Evolutionary conservation across 495 filamentous ascomycete species (phyloP).

Genomic region (Geopyxis carbonaria): DNA sequence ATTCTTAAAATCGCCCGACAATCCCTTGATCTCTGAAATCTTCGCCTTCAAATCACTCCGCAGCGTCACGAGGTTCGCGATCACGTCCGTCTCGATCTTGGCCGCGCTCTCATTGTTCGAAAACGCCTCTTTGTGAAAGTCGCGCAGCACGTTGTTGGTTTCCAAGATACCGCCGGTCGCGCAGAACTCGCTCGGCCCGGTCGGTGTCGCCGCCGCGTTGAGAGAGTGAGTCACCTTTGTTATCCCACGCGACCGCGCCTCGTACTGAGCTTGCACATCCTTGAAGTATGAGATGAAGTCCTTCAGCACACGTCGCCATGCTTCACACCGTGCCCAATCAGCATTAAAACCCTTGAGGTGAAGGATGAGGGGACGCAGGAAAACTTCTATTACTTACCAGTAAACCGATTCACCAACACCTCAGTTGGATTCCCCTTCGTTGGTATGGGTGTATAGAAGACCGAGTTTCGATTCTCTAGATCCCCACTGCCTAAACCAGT

Average conservation of each 20-base stretch:
- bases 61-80: slow-evolving; percentile 67
- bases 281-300: slow-evolving; percentile 88
- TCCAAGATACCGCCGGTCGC: slow-evolving; percentile 68
- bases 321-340: slow-evolving; percentile 30
- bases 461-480: slow-evolving; percentile 50
- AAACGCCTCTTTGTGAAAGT: slow-evolving; percentile 69
- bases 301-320: slow-evolving; percentile 90
- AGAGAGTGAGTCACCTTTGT: slow-evolving; percentile 67
- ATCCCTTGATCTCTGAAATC: slow-evolving; percentile 89
- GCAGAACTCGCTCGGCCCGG: slow-evolving; percentile 41
- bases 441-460: slow-evolving; percentile 75
- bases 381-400: slow-evolving; percentile 40
- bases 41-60: slow-evolving; percentile 82
- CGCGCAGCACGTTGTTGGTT: slow-evolving; percentile 59
- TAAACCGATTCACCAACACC: slow-evolving; percentile 72
- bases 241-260: slow-evolving; percentile 65
- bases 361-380: background rate
- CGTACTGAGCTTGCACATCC: slow-evolving; percentile 81
- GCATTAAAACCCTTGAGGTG: background rate
- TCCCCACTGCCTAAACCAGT: slow-evolving; percentile 37
- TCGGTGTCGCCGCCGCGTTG: slow-evolving; percentile 57
- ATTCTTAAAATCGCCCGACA: slow-evolving; percentile 90
- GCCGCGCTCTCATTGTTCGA: slow-evolving; percentile 71
- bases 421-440: slow-evolving; percentile 80
- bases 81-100: slow-evolving; percentile 80